These are phyloP conservation scores for Extremus antarcticus DNA, from an alignment of 495 filamentous ascomycete species.

Conservation along the genomic window DNA sequence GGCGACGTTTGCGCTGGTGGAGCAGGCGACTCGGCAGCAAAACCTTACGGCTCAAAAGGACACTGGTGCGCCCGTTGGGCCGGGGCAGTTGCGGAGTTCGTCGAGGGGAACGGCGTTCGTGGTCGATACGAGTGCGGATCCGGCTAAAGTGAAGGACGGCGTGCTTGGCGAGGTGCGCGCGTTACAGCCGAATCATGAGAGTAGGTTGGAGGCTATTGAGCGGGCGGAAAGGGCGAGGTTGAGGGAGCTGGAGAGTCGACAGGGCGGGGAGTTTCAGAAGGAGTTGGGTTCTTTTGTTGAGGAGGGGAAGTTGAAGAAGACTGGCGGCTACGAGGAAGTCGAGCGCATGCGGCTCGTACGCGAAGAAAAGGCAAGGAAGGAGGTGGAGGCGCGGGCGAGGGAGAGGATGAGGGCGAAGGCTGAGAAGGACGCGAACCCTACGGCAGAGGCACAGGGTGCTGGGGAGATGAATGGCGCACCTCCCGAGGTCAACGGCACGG, in stretches of 20 bases:
- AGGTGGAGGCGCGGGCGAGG: slow-evolving; percentile 69
- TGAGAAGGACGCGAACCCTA: slow-evolving; percentile 21
- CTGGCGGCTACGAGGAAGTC: slow-evolving; percentile 84
- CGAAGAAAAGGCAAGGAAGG: slow-evolving; percentile 76
- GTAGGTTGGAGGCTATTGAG: slow-evolving; percentile 86
- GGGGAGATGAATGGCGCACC: not conserved
- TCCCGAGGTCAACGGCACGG: not conserved
- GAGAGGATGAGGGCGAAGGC: slow-evolving; percentile 21
- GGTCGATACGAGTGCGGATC: slow-evolving; percentile 57
- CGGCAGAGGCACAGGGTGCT: slow-evolving; percentile 3
- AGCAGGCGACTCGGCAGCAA: slow-evolving; percentile 93
- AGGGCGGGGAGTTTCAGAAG: slow-evolving; percentile 71
- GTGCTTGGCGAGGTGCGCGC: slow-evolving; percentile 90
- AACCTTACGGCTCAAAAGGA: slow-evolving; percentile 47
- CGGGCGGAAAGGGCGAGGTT: slow-evolving; percentile 80
- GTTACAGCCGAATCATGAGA: slow-evolving; percentile 89
- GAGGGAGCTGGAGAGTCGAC: slow-evolving; percentile 71
- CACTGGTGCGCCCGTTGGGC: not conserved
- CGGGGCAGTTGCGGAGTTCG: slow-evolving; percentile 11
- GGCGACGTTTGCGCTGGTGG: slow-evolving; percentile 86
- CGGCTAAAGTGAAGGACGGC: slow-evolving; percentile 71
- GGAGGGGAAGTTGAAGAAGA: slow-evolving; percentile 89
- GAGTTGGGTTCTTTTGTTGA: slow-evolving; percentile 82
- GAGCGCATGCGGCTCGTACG: slow-evolving; percentile 74
- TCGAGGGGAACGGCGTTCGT: slow-evolving; percentile 39